Evolutionary conservation across 768 basidiomycete genomes (phyloP).

Genomic region (Lactarius sp.): DNA sequence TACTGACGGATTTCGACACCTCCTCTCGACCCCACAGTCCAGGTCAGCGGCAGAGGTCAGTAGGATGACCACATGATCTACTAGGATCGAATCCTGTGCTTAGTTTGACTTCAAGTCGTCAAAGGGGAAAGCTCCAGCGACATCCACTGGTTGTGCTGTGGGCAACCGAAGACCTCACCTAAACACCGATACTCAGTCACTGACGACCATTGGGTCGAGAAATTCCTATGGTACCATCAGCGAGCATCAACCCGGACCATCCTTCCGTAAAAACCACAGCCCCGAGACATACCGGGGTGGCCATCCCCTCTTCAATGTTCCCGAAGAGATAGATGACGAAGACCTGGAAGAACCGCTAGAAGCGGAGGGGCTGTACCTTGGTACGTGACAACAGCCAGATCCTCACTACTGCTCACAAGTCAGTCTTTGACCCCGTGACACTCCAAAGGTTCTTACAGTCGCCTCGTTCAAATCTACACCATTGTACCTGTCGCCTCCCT

Average conservation of each 20-base stretch:
- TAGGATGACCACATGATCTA: not conserved
- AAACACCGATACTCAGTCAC: constrained; percentile 14
- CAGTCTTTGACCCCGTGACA: not conserved
- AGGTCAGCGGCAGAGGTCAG: constrained; percentile 12
- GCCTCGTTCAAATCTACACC: constrained; percentile 47
- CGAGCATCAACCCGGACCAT: constrained; percentile 1
- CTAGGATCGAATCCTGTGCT: not conserved
- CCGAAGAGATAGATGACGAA: constrained; percentile 22
- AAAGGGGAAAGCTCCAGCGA: constrained; percentile 21
- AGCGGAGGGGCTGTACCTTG: constrained; percentile 23
- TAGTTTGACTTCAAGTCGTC: constrained; percentile 7
- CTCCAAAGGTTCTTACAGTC: constrained; percentile 55
- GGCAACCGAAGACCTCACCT: constrained; percentile 6
- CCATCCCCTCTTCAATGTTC: constrained; percentile 16
- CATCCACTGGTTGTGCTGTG: not conserved
- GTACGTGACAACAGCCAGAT: not conserved
- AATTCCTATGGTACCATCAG: constrained; percentile 18
- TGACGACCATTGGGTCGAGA: not conserved
- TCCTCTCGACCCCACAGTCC: constrained; percentile 4
- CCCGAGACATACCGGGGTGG: constrained; percentile 17
- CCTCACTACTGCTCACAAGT: not conserved
- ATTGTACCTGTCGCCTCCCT: constrained; percentile 30
- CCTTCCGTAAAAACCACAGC: not conserved
- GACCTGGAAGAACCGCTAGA: constrained; percentile 18
- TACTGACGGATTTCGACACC: not conserved